Conservation (phyloP, 768 basidiomycete genomes). For the Rhodocollybia butyracea region DNA sequence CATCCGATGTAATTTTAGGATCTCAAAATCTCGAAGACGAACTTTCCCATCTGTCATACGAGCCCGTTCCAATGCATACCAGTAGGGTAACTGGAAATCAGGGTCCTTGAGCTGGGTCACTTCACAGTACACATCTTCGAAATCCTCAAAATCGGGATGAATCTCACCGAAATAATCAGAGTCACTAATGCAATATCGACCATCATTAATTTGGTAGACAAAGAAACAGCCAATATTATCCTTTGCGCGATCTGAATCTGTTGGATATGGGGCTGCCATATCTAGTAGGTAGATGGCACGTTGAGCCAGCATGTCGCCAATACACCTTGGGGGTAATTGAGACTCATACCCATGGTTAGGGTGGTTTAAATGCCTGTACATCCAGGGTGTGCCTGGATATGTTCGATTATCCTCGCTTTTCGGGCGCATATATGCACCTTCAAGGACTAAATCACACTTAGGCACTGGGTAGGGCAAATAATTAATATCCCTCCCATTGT, state of each 20-base stretch:
- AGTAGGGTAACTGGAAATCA: background rate
- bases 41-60: too few species aligned
- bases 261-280: slow-evolving; percentile 5
- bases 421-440: background rate
- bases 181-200: slow-evolving; percentile 1
- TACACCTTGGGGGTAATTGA: background rate
- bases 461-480: background rate
- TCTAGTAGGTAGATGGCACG: background rate
- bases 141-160: background rate
- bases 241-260: background rate
- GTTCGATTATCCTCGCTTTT: background rate
- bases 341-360: background rate
- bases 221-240: background rate
- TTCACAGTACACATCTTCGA: background rate
- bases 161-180: background rate
- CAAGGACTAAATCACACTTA: too few species aligned
- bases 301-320: slow-evolving; percentile 4
- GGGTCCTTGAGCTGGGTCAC: background rate
- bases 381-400: slow-evolving; percentile 3
- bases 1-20: slow-evolving; percentile 1
- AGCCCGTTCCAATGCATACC: slow-evolving; percentile 8
- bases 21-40: background rate
- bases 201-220: background rate
- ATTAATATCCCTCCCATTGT: background rate
- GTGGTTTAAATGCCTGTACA: background rate